Base-by-base conservation (phyloP, 1,139 yeast genomes). In the Oligophagozyma castellii region DNA sequence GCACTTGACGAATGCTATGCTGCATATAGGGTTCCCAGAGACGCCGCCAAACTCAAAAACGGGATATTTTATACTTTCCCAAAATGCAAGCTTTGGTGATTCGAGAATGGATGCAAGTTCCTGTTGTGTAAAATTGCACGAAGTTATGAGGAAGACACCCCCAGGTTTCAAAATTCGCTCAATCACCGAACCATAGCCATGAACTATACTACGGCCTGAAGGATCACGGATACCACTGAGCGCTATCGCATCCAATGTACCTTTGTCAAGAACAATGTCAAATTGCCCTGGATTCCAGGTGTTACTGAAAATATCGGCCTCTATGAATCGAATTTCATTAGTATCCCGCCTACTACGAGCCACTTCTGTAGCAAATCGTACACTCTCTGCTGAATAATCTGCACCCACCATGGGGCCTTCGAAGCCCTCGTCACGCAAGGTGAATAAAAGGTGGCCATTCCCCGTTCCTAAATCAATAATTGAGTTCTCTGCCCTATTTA, bases 231-330 rank as follows among this genome's bases (percentile, higher is more conserved):
- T 46, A 25, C 78, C 83, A 45, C 83, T 79, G 28, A 89, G 63
- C 0, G 95, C 95, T 38, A 92, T 89, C 4, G 99, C 98, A 57
- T 89, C 99, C 23, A 92, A 57, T 0, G 99, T 89, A 6, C 99
- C 98, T 50, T 89, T 89, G 53, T 89, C 99, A 23, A 86, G 58
- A 2, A 86, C 67, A 4, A 89, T 53, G 44, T 86, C 93, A 55
- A 69, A 84, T 22, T 57, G 42, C 22, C 65, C 59, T 1, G 50
- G 38, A 5, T 35, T 24, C 54, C 55, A 51, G 3, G 31, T 27
- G 1, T 35, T 29, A 24, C 42, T 48, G 53, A 55, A 51, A 51
- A 72, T 40, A 40, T 71, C 76, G 0, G 63, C 68, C 21, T 59
- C 64, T 30, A 46, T 41, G 36, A 64, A 63, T 3, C 30, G 28